These are phyloP conservation scores for Plectranthus barbatus DNA, from an alignment of 257 asterid species.

Conservation along the genomic window DNA sequence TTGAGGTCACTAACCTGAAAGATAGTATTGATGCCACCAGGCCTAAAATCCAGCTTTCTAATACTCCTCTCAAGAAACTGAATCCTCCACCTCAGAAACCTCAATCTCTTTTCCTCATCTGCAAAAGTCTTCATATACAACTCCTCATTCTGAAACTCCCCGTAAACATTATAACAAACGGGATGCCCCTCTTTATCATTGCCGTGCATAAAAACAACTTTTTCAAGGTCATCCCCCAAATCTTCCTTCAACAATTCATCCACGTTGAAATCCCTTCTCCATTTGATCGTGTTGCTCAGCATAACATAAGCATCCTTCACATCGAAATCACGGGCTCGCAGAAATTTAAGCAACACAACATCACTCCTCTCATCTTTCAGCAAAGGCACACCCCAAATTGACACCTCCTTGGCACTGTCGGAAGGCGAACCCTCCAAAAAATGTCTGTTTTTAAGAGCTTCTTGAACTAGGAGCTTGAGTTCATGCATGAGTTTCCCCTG, in stretches of 20 bases:
- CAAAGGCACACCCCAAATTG: slow-evolving; percentile 30
- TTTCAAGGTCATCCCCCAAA: slow-evolving; percentile 67
- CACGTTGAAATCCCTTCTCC: slow-evolving; percentile 54
- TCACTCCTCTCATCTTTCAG: slow-evolving; percentile 26
- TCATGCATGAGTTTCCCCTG: slow-evolving; percentile 42
- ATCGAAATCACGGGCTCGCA: slow-evolving; percentile 67
- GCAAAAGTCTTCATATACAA: slow-evolving; percentile 40
- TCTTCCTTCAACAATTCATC: slow-evolving; percentile 52
- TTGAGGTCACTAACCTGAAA: slow-evolving; percentile 76
- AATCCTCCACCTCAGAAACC: slow-evolving; percentile 54
- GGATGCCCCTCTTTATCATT: slow-evolving; percentile 59
- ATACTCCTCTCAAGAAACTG: slow-evolving; percentile 55
- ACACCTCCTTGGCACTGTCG: slow-evolving; percentile 22
- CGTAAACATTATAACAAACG: slow-evolving; percentile 54
- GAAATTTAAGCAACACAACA: slow-evolving; percentile 27
- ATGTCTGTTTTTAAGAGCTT: slow-evolving; percentile 15
- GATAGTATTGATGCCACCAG: slow-evolving; percentile 63
- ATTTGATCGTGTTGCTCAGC: slow-evolving; percentile 49
- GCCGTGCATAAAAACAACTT: slow-evolving; percentile 76
- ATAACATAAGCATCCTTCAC: slow-evolving; percentile 49
- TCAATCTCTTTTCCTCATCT: slow-evolving; percentile 38
- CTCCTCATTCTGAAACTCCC: slow-evolving; percentile 58
- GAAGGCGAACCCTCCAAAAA: slow-evolving; percentile 14
- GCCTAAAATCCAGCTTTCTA: slow-evolving; percentile 47
- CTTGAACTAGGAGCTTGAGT: slow-evolving; percentile 16